Conservation (phyloP, 352 stramenopile genomes). For the Phytophthora rubi region DNA sequence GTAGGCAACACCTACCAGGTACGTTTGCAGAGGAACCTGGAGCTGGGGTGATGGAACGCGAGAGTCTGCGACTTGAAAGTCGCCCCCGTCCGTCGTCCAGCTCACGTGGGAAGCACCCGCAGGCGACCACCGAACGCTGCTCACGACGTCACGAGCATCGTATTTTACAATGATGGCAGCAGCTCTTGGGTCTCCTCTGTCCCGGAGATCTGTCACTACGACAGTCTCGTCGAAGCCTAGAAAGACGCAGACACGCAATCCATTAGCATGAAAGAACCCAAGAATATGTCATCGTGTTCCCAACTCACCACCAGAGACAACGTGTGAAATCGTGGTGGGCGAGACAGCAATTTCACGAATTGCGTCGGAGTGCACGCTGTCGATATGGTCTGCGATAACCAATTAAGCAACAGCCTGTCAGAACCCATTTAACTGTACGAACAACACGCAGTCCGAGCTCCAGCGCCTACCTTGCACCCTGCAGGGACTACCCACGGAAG, state of each 20-base stretch:
- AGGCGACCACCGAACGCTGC: conserved; percentile 76
- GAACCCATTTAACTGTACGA: no score
- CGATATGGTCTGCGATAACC: conserved; percentile 50
- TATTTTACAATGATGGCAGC: conserved; percentile 62
- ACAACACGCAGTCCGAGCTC: no score
- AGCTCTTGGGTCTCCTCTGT: conserved; percentile 39
- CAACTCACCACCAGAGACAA: conserved; percentile 52
- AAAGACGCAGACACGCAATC: not conserved
- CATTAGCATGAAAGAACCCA: not conserved
- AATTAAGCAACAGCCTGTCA: no score
- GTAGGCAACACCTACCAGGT: conserved; percentile 26
- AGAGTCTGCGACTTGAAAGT: conserved; percentile 74
- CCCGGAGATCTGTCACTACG: no score
- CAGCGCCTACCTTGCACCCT: no score
- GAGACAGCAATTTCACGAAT: conserved; percentile 80
- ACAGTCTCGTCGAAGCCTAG: not conserved
- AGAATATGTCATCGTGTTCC: not conserved
- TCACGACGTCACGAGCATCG: conserved; percentile 80
- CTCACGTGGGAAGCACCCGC: conserved; percentile 51
- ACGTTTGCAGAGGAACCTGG: conserved; percentile 42
- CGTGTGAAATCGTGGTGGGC: conserved; percentile 22
- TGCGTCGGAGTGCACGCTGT: conserved; percentile 64
- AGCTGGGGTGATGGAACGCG: conserved; percentile 47
- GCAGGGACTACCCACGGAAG: no score
- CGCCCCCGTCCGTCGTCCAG: conserved; percentile 83